Base-by-base conservation (phyloP, 805 yeast genomes). In the Candida morakotiae region DNA sequence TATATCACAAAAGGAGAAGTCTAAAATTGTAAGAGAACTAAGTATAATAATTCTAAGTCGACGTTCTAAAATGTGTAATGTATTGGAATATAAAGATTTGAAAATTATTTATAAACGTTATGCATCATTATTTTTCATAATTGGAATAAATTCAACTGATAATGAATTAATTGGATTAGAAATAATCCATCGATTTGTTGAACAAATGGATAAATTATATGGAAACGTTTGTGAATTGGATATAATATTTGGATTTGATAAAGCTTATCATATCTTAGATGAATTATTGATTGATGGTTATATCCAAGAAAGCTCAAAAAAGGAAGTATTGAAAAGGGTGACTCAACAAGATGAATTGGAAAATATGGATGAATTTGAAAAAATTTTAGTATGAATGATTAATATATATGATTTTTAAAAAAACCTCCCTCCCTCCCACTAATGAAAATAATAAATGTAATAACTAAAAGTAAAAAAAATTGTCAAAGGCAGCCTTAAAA, bases 201-300 rank as follows among this genome's bases (percentile, higher is more conserved):
- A 93, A 59, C 88, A 87, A 46, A 87, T 93, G 96, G 98, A 93
- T 67, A 83, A 84, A 49, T 79, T 88, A 42, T 93, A 87, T 56
- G 97, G 96, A 9, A 91, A 87, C 53, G 98, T 93, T 13, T 88
- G 97, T 62, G 98, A 93, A 58, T 69, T 93, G 51, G 98, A 93
- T 63, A 93, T 93, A 44, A 93, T 93, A 34, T 93, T 93, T 74
- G 93, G 94, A 53, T 93, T 93, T 64, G 86, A 85, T 49, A 84
- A 86, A 55, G 97, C 98, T 0, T 93, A 93, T 58, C 85, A 87
- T 60, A 83, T 93, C 9, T 67, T 93, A 45, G 96, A 93, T 58
- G 98, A 93, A 58, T 68, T 93, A 48, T 61, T 93, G 34, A 73
- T 91, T 34, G 96, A 89, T 48, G 98, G 98, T 0, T 81, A 83